Evolutionary conservation across 2,329 filamentous ascomycete genomes (phyloP).

Genomic region (Fusarium agapanthi): DNA sequence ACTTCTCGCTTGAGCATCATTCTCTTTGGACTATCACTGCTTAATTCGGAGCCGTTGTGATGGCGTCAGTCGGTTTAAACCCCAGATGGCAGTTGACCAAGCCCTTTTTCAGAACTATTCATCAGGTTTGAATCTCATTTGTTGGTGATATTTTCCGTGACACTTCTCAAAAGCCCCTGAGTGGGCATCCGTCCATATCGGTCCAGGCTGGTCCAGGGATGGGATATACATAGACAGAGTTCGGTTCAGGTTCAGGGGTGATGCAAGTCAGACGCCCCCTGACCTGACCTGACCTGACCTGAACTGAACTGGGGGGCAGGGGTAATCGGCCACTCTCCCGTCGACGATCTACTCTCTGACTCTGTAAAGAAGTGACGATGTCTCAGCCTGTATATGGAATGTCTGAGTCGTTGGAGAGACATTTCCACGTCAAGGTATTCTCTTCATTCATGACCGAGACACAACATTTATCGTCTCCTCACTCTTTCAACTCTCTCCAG

Average conservation of each 20-base stretch:
- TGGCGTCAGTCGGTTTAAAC: not conserved
- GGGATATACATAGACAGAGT: not conserved
- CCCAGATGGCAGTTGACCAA: not conserved
- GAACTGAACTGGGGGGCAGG: too few species aligned
- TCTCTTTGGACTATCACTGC: not conserved
- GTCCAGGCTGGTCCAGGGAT: constrained; percentile 2
- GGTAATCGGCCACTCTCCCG: constrained; percentile 27
- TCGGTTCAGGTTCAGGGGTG: constrained; percentile 14
- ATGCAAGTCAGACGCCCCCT: constrained; percentile 39
- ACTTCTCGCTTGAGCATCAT: not conserved
- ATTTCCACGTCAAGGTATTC: not conserved
- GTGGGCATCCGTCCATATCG: not conserved
- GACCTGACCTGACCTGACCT: not conserved
- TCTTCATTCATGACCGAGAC: constrained; percentile 1
- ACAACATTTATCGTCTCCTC: not conserved
- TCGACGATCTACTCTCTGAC: not conserved
- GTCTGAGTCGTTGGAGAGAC: not conserved
- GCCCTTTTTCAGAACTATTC: not conserved
- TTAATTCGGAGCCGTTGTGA: not conserved
- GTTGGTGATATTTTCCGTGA: constrained; percentile 18
- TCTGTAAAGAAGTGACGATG: not conserved
- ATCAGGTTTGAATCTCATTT: not conserved
- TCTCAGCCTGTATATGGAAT: constrained; percentile 4
- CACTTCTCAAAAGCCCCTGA: constrained; percentile 28
- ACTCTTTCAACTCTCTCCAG: not conserved